Evolutionary conservation across 306 rosid genomes (phyloP).

Genomic region (Canavalia ensiformis): DNA sequence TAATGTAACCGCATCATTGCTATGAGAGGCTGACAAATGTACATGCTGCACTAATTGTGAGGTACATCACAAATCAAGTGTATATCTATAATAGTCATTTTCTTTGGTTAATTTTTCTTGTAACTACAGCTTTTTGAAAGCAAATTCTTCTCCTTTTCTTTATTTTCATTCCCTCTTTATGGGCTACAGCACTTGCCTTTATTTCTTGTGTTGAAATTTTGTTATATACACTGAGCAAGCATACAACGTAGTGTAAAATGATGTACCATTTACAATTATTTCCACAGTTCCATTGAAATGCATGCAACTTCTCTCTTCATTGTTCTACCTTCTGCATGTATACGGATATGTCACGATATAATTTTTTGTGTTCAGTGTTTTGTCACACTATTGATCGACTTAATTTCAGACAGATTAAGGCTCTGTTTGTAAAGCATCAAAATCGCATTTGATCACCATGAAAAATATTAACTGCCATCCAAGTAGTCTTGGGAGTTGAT

Average conservation of each 20-base stretch:
- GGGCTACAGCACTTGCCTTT: background rate
- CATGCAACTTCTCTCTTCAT: background rate
- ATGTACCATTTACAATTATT: background rate
- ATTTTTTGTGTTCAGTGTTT: background rate
- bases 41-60: conserved; percentile 47
- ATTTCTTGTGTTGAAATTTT: background rate
- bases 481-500: no score
- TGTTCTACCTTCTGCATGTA: conserved; percentile 7
- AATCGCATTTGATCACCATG: no score
- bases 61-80: conserved; percentile 46
- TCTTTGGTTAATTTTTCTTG: conserved; percentile 36
- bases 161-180: background rate
- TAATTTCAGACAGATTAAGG: background rate
- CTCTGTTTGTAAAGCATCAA: no score
- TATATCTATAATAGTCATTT: conserved; percentile 40
- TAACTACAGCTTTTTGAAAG: conserved; percentile 32
- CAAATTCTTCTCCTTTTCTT: background rate
- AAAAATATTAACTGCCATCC: no score
- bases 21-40: conserved; percentile 37
- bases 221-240: background rate
- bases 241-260: background rate
- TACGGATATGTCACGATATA: background rate
- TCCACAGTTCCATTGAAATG: conserved; percentile 1
- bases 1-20: conserved; percentile 32
- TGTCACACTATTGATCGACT: background rate